These are phyloP conservation scores for Vitis hybrid DNA, from an alignment of 177 flowering plant species.

Conservation along the genomic window DNA sequence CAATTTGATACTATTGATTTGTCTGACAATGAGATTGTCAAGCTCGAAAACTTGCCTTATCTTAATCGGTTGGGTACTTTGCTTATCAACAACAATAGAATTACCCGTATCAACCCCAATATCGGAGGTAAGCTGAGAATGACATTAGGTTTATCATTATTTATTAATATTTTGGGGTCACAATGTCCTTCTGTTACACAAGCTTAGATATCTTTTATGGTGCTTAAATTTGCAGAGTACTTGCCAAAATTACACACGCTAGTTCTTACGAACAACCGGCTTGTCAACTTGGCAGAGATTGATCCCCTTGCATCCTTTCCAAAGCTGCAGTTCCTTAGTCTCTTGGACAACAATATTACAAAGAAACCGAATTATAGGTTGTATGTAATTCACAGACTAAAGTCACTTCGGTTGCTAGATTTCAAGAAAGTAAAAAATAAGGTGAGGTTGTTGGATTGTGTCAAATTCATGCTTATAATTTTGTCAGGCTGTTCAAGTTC, in stretches of 20 bases:
- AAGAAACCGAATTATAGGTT: conserved; percentile 88
- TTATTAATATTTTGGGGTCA: neutral
- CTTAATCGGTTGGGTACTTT: conserved; percentile 78
- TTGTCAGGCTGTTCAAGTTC: neutral
- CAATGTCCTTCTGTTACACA: neutral
- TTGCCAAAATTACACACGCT: conserved; percentile 85
- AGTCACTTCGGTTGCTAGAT: conserved; percentile 78
- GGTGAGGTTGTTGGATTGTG: conserved; percentile 33
- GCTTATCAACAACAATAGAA: conserved; percentile 80
- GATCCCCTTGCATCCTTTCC: conserved; percentile 91
- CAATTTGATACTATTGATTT: conserved; percentile 95
- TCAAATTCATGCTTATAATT: neutral
- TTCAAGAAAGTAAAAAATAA: conserved; percentile 87
- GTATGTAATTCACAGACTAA: conserved; percentile 86
- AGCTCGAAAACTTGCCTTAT: conserved; percentile 88
- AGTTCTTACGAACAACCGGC: conserved; percentile 88
- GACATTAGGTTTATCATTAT: neutral
- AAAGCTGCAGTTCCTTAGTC: conserved; percentile 76
- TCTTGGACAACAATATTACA: conserved; percentile 82
- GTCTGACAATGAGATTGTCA: conserved; percentile 96
- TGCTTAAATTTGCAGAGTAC: conserved; percentile 61
- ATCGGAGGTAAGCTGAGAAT: conserved; percentile 64
- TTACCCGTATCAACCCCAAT: conserved; percentile 84
- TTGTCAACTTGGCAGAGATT: conserved; percentile 89
- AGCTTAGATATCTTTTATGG: neutral